Conservation (phyloP, 139 green algal genomes). For the Ostreobium quekettii region DNA sequence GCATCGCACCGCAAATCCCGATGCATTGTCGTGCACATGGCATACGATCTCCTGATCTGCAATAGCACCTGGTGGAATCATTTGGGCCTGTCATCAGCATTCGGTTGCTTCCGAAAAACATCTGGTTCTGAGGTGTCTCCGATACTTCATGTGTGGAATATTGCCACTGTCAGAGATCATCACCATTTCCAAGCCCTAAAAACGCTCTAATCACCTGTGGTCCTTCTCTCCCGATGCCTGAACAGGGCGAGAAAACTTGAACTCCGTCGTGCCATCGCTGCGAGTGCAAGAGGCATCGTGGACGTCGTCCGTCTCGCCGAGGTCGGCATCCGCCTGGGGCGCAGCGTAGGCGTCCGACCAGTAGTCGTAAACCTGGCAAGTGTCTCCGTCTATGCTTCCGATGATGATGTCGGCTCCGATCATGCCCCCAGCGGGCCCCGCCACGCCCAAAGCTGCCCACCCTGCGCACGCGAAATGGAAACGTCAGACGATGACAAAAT, state of each 20-base stretch:
- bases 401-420: conserved; percentile 29
- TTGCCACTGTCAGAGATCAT: too few relatives aligned
- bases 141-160: too few relatives aligned
- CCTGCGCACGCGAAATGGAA: not conserved
- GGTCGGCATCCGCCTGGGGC: conserved; percentile 1
- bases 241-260: conserved; percentile 12
- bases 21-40: too few relatives aligned
- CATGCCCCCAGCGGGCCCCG: conserved; percentile 18
- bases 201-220: not conserved
- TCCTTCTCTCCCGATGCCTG: not conserved
- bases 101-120: too few relatives aligned
- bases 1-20: too few relatives aligned
- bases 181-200: too few relatives aligned
- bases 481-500: too few relatives aligned
- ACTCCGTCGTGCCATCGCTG: conserved; percentile 1
- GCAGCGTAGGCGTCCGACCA: conserved; percentile 6
- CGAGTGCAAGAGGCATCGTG: conserved; percentile 3
- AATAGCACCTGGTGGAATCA: too few relatives aligned
- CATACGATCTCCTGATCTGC: too few relatives aligned
- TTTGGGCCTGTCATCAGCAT: too few relatives aligned
- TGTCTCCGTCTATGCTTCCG: not conserved
- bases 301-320: conserved; percentile 8
- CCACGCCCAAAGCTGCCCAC: conserved; percentile 9
- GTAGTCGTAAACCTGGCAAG: conserved; percentile 18
- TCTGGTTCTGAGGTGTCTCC: too few relatives aligned